These are phyloP conservation scores for Macadamia tetraphylla DNA, from an alignment of 164 flowering plant species.

Conservation along the genomic window DNA sequence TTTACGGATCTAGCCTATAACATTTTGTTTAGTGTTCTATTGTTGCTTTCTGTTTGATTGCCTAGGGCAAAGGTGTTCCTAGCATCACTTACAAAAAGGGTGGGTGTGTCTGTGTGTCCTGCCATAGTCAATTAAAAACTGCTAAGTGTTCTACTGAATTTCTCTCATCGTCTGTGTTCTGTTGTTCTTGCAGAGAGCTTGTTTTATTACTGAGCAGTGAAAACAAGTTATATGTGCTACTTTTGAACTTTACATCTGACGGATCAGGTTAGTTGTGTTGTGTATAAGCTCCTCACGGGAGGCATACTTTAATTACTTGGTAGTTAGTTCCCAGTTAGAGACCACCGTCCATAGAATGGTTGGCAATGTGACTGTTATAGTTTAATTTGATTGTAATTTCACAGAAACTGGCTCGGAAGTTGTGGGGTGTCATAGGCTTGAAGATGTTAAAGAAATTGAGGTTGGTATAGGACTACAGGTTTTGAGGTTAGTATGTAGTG, in stretches of 20 bases:
- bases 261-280: constrained; percentile 52
- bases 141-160: not conserved
- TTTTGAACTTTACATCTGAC: constrained; percentile 23
- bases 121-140: not conserved
- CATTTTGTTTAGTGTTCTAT: too few relatives aligned
- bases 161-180: constrained; percentile 7
- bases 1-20: too few relatives aligned
- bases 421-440: constrained; percentile 44
- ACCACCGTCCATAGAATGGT: not conserved
- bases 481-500: constrained; percentile 45
- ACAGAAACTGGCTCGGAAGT: constrained; percentile 36
- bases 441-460: constrained; percentile 48
- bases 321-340: not conserved
- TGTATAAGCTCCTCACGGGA: constrained; percentile 12
- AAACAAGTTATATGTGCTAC: constrained; percentile 46
- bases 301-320: constrained; percentile 2
- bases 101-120: not conserved
- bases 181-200: constrained; percentile 47
- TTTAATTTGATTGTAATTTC: constrained; percentile 8
- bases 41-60: not conserved
- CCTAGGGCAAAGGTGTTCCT: too few relatives aligned
- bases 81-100: too few relatives aligned
- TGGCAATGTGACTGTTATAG: not conserved
- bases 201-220: constrained; percentile 51
- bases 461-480: constrained; percentile 64